phyloP scores from a whole-genome alignment of 179 eudicot species.

The Amaranthus tricolor region DNA sequence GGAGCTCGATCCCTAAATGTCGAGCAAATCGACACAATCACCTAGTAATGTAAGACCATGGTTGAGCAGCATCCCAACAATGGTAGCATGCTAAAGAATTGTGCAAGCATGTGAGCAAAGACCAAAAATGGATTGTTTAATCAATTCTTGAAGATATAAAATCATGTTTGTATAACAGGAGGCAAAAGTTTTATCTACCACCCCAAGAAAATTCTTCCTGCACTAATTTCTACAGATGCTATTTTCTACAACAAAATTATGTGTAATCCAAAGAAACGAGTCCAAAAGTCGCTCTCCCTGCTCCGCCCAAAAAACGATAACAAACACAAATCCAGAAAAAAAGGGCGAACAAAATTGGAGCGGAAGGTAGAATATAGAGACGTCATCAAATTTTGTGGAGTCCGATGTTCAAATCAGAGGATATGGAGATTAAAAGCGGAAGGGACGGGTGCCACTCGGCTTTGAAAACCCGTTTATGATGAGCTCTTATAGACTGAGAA shows the following conservation, averaged over 20 bases:
- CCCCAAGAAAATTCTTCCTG: neutral
- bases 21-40: neutral
- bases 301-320: neutral
- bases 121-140: neutral
- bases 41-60: neutral
- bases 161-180: neutral
- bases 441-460: constrained; percentile 80
- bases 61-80: neutral
- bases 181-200: constrained; percentile 5
- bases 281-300: neutral
- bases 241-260: neutral
- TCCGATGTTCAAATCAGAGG: constrained; percentile 84
- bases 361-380: neutral
- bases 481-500: constrained; percentile 77
- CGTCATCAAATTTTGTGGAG: constrained; percentile 64
- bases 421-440: constrained; percentile 80
- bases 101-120: neutral
- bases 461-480: constrained; percentile 86
- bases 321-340: neutral
- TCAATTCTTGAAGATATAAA: neutral
- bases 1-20: no score
- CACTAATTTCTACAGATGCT: neutral
- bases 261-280: neutral
- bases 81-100: neutral
- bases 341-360: constrained; percentile 13